Base-by-base conservation (phyloP, 805 yeast genomes). In the Candida ascalaphidarum region DNA sequence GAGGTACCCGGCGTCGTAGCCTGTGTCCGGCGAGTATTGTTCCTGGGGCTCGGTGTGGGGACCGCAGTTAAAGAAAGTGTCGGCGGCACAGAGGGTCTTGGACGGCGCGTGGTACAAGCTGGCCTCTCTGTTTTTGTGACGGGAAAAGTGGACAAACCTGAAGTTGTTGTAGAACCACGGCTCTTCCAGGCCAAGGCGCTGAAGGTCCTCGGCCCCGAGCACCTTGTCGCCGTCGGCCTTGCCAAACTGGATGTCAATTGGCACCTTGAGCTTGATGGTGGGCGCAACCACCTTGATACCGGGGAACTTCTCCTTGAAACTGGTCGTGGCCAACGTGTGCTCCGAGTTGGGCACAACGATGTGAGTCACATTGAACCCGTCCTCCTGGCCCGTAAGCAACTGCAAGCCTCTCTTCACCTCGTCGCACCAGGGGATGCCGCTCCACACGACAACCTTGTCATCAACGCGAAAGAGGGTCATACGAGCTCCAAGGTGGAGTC, bases 401-500 rank as follows among this genome's bases (percentile, higher is more conserved):
- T 28, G 23, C n/a, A 43, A 33, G 7, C 36, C 29, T 12, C 29
- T 16, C 14, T 11, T 12, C 19, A 36, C 32, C 23, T 34, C 37
- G 10, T 30, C 31, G 3, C 41, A 39, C 21, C 27, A 41, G 4
- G 36, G 39, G 19, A 43, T 27, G 2, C 43, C 32, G 2, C 41
- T 34, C 36, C 35, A 41, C 14, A 40, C 36, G 13, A 47, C 37
- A 7, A 46, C 26, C 14, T 35, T 25, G 21, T 41, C 43, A 27
- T 52, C 41, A 37, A 48, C 41, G 27, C 55, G 39, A 42, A 62
- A 50, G 10, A 60, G 37, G 1, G 65, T 58, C 68, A 62, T 62
- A 22, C 68, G 48, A 8, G 56, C 63, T 7, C 68, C 68, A 32
- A 62, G 57, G 34, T 59, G 53, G 28, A 60, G 28, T 22, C 39